Percentiles rank a stretch among this genome's conserved stretches.
phyloP scores from a whole-genome alignment of 192 early-diverging fungal species.

The Coemansia sp. region DNA sequence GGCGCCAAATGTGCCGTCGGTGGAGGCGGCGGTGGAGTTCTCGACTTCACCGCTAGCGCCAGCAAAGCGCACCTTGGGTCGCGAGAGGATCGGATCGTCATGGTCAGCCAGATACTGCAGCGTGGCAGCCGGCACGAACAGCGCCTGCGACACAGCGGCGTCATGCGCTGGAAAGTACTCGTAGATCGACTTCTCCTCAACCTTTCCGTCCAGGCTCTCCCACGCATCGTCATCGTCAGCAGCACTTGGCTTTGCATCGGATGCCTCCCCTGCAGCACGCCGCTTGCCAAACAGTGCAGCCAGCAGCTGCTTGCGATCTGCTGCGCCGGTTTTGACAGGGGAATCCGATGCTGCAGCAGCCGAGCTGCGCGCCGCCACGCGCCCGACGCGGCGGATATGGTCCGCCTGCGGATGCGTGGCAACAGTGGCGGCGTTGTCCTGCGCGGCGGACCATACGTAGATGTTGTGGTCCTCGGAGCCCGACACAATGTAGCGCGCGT shows the following conservation, averaged over 20 bases:
- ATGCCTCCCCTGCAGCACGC: no score
- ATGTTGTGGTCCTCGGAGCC: constrained; percentile 79
- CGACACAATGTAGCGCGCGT: constrained; percentile 77
- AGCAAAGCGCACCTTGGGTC: constrained; percentile 41
- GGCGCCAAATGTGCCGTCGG: constrained; percentile 25
- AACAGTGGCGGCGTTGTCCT: constrained; percentile 54
- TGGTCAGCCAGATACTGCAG: constrained; percentile 59
- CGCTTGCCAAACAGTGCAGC: constrained; percentile 29
- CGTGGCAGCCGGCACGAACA: constrained; percentile 66
- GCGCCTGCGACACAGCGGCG: constrained; percentile 58
- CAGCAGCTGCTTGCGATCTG: constrained; percentile 23
- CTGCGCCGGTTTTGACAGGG: background rate
- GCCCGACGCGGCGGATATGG: constrained; percentile 33
- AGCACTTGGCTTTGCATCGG: no score
- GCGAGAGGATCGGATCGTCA: constrained; percentile 58
- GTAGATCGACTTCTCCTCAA: constrained; percentile 54
- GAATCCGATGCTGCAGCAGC: background rate
- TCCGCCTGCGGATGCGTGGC: constrained; percentile 41
- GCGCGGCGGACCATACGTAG: constrained; percentile 65
- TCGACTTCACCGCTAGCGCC: constrained; percentile 33
- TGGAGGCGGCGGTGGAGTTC: constrained; percentile 13
- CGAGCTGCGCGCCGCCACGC: constrained; percentile 26
- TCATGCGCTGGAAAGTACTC: constrained; percentile 61
- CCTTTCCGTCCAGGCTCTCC: constrained; percentile 55
- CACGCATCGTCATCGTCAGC: constrained; percentile 22